A percentile compares a stretch with the other conserved stretches of the same genome.
These are phyloP conservation scores for Eucalyptus tenuipes DNA, from an alignment of 345 rosid species.

Conservation along the genomic window DNA sequence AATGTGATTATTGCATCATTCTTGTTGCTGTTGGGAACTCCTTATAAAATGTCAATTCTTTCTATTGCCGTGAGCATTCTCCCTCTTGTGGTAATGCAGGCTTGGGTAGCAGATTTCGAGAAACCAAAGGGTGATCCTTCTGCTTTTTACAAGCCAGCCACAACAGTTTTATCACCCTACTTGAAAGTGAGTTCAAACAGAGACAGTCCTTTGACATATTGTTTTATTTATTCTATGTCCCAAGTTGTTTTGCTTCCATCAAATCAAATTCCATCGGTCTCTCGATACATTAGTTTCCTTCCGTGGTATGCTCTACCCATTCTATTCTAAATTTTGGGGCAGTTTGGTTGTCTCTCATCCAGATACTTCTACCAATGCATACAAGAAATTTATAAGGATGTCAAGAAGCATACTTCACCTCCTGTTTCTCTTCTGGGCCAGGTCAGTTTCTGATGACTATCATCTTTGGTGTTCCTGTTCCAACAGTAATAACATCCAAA, in stretches of 20 bases:
- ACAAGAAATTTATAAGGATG: conserved; percentile 40
- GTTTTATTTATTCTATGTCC: neutral
- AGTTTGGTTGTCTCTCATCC: conserved; percentile 98
- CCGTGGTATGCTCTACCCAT: neutral
- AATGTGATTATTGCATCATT: neutral
- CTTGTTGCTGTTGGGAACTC: neutral
- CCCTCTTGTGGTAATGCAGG: conserved; percentile 18
- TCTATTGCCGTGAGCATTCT: neutral
- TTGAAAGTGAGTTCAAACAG: conserved; percentile 53
- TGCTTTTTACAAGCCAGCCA: conserved; percentile 73
- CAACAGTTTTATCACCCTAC: conserved; percentile 87
- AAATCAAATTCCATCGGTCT: neutral
- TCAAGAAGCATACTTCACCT: conserved; percentile 65
- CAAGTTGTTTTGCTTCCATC: neutral
- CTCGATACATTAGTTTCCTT: neutral
- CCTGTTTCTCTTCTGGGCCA: conserved; percentile 95
- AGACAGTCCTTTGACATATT: neutral
- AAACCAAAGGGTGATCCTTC: conserved; percentile 96
- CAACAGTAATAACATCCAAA: neutral
- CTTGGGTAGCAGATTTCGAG: conserved; percentile 94
- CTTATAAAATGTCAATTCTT: neutral
- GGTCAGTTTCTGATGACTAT: conserved; percentile 23
- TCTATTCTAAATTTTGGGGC: conserved; percentile 14
- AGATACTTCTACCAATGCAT: conserved; percentile 89
- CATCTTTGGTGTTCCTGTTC: neutral